These are phyloP conservation scores for Bombardia bombarda DNA, from an alignment of 495 filamentous ascomycete genomes.

Conservation along the genomic window DNA sequence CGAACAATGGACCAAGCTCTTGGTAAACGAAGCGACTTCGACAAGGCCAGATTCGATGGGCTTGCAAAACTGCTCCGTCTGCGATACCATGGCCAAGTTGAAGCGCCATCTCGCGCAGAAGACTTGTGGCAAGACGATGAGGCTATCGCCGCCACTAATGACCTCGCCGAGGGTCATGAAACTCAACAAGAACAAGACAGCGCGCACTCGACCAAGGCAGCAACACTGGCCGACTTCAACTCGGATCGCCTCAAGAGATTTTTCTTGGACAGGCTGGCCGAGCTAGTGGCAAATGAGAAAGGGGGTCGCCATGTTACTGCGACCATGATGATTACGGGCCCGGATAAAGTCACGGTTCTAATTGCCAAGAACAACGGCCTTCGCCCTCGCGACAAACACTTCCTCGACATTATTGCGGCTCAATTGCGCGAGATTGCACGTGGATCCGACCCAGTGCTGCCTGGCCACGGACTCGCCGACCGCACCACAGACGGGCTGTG, in stretches of 20 bases:
- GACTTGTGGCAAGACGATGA: neutral
- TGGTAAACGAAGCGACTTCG: neutral
- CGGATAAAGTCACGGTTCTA: too few species aligned
- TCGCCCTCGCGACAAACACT: too few species aligned
- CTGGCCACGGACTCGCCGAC: too few species aligned
- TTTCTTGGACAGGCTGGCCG: neutral
- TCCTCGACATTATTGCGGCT: too few species aligned
- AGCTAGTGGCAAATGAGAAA: neutral
- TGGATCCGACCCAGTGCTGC: too few species aligned
- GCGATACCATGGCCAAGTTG: slow-evolving; percentile 1
- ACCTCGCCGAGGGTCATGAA: too few species aligned
- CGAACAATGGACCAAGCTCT: too few species aligned
- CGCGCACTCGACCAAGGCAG: neutral
- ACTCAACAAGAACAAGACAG: neutral
- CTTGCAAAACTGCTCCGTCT: neutral
- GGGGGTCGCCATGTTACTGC: neutral
- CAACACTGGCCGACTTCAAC: neutral
- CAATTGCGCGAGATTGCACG: too few species aligned
- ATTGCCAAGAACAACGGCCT: too few species aligned
- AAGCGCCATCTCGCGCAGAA: neutral
- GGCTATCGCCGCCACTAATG: too few species aligned
- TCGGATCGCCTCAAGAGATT: neutral
- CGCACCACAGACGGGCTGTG: too few species aligned
- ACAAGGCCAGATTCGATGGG: slow-evolving; percentile 1
- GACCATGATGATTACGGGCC: neutral